These are phyloP conservation scores for Leishmania mexicana DNA, from an alignment of 208 protist genomes.

Conservation along the genomic window DNA sequence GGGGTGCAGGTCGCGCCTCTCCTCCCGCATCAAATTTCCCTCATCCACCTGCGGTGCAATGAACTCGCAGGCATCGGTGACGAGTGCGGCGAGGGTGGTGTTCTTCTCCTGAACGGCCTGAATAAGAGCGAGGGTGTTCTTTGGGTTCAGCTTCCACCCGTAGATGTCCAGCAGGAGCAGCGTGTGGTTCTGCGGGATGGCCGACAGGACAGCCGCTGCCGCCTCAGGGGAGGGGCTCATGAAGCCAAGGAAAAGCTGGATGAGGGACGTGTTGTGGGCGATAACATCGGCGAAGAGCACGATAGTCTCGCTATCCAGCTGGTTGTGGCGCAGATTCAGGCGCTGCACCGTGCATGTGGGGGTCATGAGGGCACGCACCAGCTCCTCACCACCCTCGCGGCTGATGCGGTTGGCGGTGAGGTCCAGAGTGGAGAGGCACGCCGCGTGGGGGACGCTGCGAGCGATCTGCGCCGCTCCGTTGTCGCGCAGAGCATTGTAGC, in stretches of 20 bases:
- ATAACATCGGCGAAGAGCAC: constrained; percentile 70
- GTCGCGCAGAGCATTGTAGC: constrained; percentile 88
- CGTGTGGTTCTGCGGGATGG: constrained; percentile 60
- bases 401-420: constrained; percentile 90
- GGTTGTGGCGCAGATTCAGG: constrained; percentile 86
- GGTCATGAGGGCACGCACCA: constrained; percentile 59
- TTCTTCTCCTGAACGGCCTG: constrained; percentile 57
- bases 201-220: constrained; percentile 53
- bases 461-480: constrained; percentile 70
- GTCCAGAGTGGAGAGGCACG: constrained; percentile 77
- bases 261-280: constrained; percentile 71
- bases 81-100: constrained; percentile 61
- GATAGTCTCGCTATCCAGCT: constrained; percentile 78
- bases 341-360: constrained; percentile 77
- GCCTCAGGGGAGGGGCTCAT: constrained; percentile 81
- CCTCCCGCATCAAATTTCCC: constrained; percentile 65
- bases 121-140: constrained; percentile 39
- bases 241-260: constrained; percentile 92
- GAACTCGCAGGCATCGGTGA: constrained; percentile 76
- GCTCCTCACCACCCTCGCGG: constrained; percentile 58
- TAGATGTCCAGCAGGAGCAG: constrained; percentile 86
- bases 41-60: constrained; percentile 62
- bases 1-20: constrained; percentile 53
- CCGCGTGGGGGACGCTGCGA: constrained; percentile 49
- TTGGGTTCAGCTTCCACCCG: constrained; percentile 74